These are phyloP conservation scores for Somion occarium DNA, from an alignment of 1,284 basidiomycete species.

Conservation along the genomic window DNA sequence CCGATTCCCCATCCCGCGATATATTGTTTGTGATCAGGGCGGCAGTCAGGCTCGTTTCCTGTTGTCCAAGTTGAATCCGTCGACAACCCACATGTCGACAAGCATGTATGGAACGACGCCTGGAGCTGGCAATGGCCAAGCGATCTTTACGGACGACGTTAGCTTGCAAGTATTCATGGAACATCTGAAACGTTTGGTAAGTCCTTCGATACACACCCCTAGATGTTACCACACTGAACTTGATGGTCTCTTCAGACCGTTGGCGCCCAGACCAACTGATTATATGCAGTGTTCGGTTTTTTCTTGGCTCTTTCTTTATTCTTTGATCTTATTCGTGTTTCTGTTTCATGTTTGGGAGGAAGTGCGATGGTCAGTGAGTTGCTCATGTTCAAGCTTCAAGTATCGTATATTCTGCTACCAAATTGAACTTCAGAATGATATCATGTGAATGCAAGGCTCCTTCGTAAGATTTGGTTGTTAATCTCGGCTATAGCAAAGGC, in stretches of 20 bases:
- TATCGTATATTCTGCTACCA: background rate
- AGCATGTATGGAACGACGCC: constrained; percentile 78
- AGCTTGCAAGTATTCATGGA: constrained; percentile 97
- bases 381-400: background rate
- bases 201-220: constrained; percentile 22
- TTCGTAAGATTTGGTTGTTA: no score
- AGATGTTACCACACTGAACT: background rate
- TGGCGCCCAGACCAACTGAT: constrained; percentile 63
- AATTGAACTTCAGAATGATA: no score
- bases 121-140: constrained; percentile 74
- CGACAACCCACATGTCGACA: constrained; percentile 94
- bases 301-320: background rate
- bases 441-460: no score
- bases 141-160: constrained; percentile 99
- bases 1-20: constrained; percentile 95
- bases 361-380: background rate
- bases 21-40: constrained; percentile 97
- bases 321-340: background rate
- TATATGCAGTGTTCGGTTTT: background rate
- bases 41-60: constrained; percentile 98
- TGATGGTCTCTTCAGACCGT: constrained; percentile 45
- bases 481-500: no score
- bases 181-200: constrained; percentile 82
- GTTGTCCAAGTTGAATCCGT: constrained; percentile 94
- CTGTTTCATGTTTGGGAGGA: background rate